Percentiles rank a stretch among this genome's conserved stretches.
Evolutionary conservation across 305 asterid genomes (phyloP).

Genomic region (Nicotiana rustica): DNA sequence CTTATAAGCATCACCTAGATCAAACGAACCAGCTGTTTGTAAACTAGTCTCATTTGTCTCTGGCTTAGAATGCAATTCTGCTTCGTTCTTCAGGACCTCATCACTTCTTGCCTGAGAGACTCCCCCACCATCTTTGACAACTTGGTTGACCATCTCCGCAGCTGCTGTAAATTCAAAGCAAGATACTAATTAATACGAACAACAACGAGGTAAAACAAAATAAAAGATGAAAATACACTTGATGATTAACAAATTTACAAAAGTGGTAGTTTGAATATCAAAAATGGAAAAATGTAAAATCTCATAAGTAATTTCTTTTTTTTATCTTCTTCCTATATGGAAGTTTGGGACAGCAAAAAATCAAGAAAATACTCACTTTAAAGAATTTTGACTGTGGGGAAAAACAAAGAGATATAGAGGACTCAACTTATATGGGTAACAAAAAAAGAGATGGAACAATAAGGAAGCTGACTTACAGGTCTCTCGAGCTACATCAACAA

Average conservation of each 20-base stretch:
- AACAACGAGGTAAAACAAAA: constrained; percentile 4
- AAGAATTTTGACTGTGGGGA: neutral
- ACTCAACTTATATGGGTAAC: neutral
- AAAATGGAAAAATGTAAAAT: neutral
- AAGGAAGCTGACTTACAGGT: constrained; percentile 53
- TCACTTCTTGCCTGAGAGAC: constrained; percentile 40
- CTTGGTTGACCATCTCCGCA: constrained; percentile 30
- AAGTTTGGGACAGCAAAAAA: neutral
- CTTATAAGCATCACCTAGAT: constrained; percentile 85
- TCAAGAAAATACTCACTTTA: neutral
- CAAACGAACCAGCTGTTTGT: constrained; percentile 55
- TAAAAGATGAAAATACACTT: neutral
- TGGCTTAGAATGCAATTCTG: constrained; percentile 51
- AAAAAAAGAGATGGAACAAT: neutral
- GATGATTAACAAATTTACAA: neutral
- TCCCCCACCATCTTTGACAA: constrained; percentile 42
- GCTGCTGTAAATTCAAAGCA: constrained; percentile 46
- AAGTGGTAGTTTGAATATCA: neutral
- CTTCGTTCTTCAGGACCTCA: constrained; percentile 42
- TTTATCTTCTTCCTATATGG: neutral
- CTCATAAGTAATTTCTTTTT: neutral
- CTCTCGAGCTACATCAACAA: constrained; percentile 42
- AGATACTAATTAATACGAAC: constrained; percentile 15
- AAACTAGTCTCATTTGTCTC: constrained; percentile 42
- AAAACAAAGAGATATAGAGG: neutral